Base-by-base conservation (phyloP, 2,329 filamentous ascomycete species). In the Botrytis aclada region DNA sequence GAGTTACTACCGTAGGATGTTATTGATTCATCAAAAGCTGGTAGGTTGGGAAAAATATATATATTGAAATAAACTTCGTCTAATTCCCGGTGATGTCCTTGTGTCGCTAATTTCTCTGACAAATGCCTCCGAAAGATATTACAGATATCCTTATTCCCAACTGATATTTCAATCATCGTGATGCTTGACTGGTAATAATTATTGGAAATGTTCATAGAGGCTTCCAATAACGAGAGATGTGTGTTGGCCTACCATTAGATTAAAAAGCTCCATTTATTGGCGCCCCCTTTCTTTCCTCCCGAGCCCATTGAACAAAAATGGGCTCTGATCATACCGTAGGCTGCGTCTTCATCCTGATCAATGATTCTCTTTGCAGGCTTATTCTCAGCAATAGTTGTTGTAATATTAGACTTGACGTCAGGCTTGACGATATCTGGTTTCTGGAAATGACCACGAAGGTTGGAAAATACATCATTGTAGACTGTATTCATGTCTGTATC, bases 1-100 rank as follows among this genome's bases (percentile, higher is more conserved):
- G 29, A 34, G 0, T 10, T 10, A 20, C 9, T 10, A n/a, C n/a
- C n/a, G n/a, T n/a, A 0, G 29, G 56, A 16, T 32, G 2, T 22
- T 18, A 22, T 58, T 12, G 14, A 8, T 54, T 7, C 5, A 29
- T 7, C 12, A 8, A 29, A 18, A 54, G 6, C n/a, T 29, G n/a
- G 25, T 7, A 29, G 25, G n/a, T 16, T n/a, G 6, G 2, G n/a
- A 5, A 54, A 6, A 54, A 16, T 18, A 6, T 29, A 6, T 29
- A n/a, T 29, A 29, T 54, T 54, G 6, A 54, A 29, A 6, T 54
- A n/a, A 3, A 54, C 18, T 29, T 29, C 3, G 16, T 54, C 51
- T 18, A 18, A 8, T n/a, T 0, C 14, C 6, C 5, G 1, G 6
- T n/a, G 14, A 54, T 29, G 18, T 29, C n/a, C 51, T 54, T n/a